Evolutionary conservation across 2,329 filamentous ascomycete genomes (phyloP).

Genomic region (Fusarium anguioides): DNA sequence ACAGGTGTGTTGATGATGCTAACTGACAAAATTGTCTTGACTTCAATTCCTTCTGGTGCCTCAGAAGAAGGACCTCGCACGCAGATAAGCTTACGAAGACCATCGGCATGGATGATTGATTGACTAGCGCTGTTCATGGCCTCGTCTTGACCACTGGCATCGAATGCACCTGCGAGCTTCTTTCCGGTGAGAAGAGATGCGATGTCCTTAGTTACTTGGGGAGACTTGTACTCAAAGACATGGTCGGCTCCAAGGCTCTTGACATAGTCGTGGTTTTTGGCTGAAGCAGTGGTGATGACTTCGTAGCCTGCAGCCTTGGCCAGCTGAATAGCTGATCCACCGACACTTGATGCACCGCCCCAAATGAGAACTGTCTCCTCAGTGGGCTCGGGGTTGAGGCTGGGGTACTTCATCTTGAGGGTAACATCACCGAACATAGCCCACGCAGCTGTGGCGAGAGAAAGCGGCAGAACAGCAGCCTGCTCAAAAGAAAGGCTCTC

Average conservation of each 20-base stretch:
- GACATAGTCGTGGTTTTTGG: constrained; percentile 57
- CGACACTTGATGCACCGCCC: constrained; percentile 62
- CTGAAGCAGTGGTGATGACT: constrained; percentile 57
- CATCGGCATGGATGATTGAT: constrained; percentile 15
- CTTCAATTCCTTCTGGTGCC: not conserved
- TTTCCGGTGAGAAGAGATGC: constrained; percentile 8
- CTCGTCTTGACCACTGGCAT: constrained; percentile 21
- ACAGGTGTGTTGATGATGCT: constrained; percentile 25
- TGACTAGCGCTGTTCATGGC: not conserved
- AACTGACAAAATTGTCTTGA: constrained; percentile 9
- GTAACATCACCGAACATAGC: constrained; percentile 36
- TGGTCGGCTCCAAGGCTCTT: constrained; percentile 56
- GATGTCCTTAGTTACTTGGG: constrained; percentile 33
- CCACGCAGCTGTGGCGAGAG: constrained; percentile 35
- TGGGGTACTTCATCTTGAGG: constrained; percentile 17
- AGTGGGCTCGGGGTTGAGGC: not conserved
- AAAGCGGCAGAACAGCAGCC: constrained; percentile 38
- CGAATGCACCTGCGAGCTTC: constrained; percentile 13
- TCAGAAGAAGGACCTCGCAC: constrained; percentile 1
- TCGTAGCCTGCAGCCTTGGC: constrained; percentile 56
- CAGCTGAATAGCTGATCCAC: constrained; percentile 59
- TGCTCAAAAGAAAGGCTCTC: constrained; percentile 30
- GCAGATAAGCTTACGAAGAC: constrained; percentile 24
- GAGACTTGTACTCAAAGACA: constrained; percentile 58
- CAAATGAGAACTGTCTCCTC: constrained; percentile 48